Evolutionary conservation across 2,329 filamentous ascomycete genomes (phyloP).

Genomic region (Aspergillus felis): DNA sequence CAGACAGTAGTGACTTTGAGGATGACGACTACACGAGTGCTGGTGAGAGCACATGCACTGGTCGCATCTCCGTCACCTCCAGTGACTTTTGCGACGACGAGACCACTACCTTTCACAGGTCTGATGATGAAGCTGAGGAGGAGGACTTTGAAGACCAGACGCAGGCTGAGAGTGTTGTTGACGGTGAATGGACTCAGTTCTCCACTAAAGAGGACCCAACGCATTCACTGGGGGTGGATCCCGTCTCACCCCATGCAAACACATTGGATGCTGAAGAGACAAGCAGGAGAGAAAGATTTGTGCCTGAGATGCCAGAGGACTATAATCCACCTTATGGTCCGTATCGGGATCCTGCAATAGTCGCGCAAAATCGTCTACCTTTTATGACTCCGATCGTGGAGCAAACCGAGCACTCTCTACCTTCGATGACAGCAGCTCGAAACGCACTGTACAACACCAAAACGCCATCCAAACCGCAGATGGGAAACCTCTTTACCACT

Average conservation of each 20-base stretch:
- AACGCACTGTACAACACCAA: slow-evolving; percentile 63
- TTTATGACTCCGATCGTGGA: slow-evolving; percentile 99
- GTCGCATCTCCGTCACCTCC: slow-evolving; percentile 59
- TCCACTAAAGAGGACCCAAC: slow-evolving; percentile 62
- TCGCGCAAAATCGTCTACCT: slow-evolving; percentile 84
- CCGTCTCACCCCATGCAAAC: slow-evolving; percentile 2
- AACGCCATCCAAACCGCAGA: slow-evolving; percentile 65
- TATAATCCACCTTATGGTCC: slow-evolving; percentile 75
- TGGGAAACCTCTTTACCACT: slow-evolving; percentile 59
- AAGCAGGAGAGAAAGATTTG: slow-evolving; percentile 39
- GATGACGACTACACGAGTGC: slow-evolving; percentile 76
- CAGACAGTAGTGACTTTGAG: slow-evolving; percentile 64
- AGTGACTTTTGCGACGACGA: slow-evolving; percentile 65
- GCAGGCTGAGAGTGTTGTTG: slow-evolving; percentile 52
- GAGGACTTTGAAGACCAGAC: slow-evolving; percentile 40
- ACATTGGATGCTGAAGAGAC: slow-evolving; percentile 27
- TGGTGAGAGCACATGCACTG: slow-evolving; percentile 78
- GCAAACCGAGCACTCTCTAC: slow-evolving; percentile 81
- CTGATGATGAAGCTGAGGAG: slow-evolving; percentile 44
- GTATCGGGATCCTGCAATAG: slow-evolving; percentile 73
- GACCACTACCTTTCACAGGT: slow-evolving; percentile 34
- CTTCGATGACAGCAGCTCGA: slow-evolving; percentile 55
- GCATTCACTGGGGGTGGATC: slow-evolving; percentile 20
- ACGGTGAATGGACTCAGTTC: slow-evolving; percentile 85
- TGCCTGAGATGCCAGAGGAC: slow-evolving; percentile 75